phyloP scores from a whole-genome alignment of 768 basidiomycete species.

The Tulasnella sp. region DNA sequence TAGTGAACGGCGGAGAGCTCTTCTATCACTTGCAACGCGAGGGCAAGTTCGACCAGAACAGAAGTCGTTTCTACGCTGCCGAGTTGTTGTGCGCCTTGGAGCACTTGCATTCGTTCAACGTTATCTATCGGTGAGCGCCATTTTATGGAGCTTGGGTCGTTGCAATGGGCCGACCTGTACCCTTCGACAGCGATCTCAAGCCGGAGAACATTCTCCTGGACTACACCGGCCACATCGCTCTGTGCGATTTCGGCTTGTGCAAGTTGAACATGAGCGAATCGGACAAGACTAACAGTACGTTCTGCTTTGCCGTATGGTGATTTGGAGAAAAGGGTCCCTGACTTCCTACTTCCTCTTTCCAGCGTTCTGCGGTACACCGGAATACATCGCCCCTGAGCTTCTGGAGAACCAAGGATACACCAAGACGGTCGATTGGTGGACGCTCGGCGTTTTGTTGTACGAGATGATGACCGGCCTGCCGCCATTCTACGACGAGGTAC shows the following conservation, averaged over 20 bases:
- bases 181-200: constrained; percentile 71
- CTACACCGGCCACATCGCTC: constrained; percentile 95
- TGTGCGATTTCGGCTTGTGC: constrained; percentile 97
- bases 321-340: no score
- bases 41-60: constrained; percentile 89
- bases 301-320: no score
- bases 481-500: constrained; percentile 89
- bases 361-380: constrained; percentile 98
- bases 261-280: constrained; percentile 97
- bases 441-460: constrained; percentile 94
- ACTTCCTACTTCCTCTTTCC: background rate
- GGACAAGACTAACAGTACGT: constrained; percentile 92
- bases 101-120: constrained; percentile 95
- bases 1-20: constrained; percentile 94
- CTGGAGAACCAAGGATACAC: constrained; percentile 96
- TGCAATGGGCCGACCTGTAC: background rate
- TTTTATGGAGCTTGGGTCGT: background rate
- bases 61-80: constrained; percentile 97
- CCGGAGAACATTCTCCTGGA: constrained; percentile 97
- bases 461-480: constrained; percentile 97
- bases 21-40: constrained; percentile 98
- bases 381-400: constrained; percentile 99
- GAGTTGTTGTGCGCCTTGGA: constrained; percentile 93
- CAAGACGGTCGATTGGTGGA: constrained; percentile 99
- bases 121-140: constrained; percentile 77